phyloP scores from a whole-genome alignment of 2,329 filamentous ascomycete genomes.

The Calonectria fujianensis region DNA sequence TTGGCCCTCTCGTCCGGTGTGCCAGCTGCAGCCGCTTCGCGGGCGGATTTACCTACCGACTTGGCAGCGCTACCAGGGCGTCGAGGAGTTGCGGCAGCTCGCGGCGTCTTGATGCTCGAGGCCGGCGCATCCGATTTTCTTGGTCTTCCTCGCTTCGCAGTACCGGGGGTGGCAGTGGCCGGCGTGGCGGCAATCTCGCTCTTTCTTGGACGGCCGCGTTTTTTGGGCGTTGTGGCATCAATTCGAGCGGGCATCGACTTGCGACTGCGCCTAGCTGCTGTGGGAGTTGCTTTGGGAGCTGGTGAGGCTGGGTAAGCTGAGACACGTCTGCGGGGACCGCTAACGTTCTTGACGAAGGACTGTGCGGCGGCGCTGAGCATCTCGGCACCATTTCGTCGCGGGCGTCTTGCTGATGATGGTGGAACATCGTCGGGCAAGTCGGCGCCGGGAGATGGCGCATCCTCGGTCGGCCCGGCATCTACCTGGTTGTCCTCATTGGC shows the following conservation, averaged over 20 bases:
- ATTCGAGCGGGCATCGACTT: slow-evolving; percentile 52
- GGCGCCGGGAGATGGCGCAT: background rate
- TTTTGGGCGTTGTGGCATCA: slow-evolving; percentile 46
- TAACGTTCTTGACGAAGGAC: slow-evolving; percentile 37
- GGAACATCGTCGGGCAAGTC: slow-evolving; percentile 10
- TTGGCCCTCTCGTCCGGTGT: slow-evolving; percentile 29
- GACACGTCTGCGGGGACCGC: slow-evolving; percentile 41
- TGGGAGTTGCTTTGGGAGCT: slow-evolving; percentile 34
- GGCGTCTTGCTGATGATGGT: slow-evolving; percentile 37
- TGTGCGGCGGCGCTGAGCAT: slow-evolving; percentile 34
- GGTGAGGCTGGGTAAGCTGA: slow-evolving; percentile 45
- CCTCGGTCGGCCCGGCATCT: background rate
- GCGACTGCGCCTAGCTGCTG: slow-evolving; percentile 40
- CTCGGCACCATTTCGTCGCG: slow-evolving; percentile 44
- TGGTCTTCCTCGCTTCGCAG: slow-evolving; percentile 49
- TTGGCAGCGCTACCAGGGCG: slow-evolving; percentile 43
- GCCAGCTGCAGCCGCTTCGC: slow-evolving; percentile 35
- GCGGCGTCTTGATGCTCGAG: slow-evolving; percentile 39
- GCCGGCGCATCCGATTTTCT: slow-evolving; percentile 48
- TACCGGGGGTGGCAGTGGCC: slow-evolving; percentile 31
- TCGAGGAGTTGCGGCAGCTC: slow-evolving; percentile 38
- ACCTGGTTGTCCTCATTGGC: background rate
- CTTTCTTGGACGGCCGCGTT: slow-evolving; percentile 52
- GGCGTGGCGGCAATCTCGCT: slow-evolving; percentile 48
- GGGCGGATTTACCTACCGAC: slow-evolving; percentile 30